Percentiles rank a stretch among this genome's conserved stretches.
Conservation (phyloP, 2,329 filamentous ascomycete genomes). For the Blumeriella jaapii region DNA sequence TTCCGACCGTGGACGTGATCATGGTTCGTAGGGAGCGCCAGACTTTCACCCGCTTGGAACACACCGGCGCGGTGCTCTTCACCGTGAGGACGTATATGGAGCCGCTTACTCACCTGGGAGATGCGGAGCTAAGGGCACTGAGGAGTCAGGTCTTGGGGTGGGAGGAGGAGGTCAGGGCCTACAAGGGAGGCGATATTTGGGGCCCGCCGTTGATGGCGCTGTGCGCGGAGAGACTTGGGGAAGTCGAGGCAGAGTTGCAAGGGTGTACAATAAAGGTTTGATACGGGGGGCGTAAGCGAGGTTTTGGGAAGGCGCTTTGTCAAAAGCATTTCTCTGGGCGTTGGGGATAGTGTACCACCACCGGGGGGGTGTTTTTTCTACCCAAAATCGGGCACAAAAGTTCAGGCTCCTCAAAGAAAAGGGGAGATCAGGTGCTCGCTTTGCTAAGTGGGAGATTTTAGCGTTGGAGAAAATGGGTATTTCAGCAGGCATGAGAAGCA, state of each 20-base stretch:
- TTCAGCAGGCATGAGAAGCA: too few species aligned
- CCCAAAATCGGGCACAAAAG: too few species aligned
- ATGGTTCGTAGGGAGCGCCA: constrained; percentile 38
- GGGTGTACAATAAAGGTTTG: not conserved
- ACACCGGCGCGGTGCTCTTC: constrained; percentile 35
- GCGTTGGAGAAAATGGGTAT: too few species aligned
- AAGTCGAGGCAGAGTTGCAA: not conserved
- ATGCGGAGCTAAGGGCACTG: constrained; percentile 31
- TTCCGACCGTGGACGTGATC: constrained; percentile 29
- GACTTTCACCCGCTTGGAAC: constrained; percentile 35
- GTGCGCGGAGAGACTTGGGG: constrained; percentile 12
- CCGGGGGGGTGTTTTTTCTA: too few species aligned
- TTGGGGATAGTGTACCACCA: not conserved
- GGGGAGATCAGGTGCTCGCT: too few species aligned
- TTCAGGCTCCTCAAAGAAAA: too few species aligned
- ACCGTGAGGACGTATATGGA: constrained; percentile 37
- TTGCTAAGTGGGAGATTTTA: too few species aligned
- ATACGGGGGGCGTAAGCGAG: not conserved
- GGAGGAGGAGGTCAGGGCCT: constrained; percentile 33
- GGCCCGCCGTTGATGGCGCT: constrained; percentile 17
- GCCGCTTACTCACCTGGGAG: constrained; percentile 30
- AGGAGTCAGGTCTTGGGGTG: constrained; percentile 34
- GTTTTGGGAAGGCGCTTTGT: not conserved
- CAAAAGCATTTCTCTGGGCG: not conserved
- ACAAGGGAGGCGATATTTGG: constrained; percentile 35